A percentile compares a stretch with the other conserved stretches of the same genome.
These are phyloP conservation scores for Sphenostylis stenocarpa DNA, from an alignment of 306 rosid genomes.

Conservation along the genomic window DNA sequence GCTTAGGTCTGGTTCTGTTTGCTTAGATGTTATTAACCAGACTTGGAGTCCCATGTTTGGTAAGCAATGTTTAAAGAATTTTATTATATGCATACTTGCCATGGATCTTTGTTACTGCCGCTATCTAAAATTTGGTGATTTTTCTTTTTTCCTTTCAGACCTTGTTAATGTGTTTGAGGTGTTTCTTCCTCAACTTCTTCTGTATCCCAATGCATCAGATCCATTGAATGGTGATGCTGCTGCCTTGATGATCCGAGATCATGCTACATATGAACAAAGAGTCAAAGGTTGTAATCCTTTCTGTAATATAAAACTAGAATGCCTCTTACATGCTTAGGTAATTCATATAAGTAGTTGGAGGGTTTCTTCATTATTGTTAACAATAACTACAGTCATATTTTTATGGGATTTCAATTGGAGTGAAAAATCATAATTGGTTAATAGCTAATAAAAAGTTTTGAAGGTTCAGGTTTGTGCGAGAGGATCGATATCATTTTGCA, in stretches of 20 bases:
- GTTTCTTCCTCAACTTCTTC: constrained; percentile 93
- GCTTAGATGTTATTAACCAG: constrained; percentile 93
- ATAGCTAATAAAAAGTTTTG: not conserved
- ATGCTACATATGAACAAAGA: constrained; percentile 66
- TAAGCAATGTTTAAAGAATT: constrained; percentile 18
- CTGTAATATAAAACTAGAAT: constrained; percentile 13
- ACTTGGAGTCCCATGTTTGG: constrained; percentile 99
- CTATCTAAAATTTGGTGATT: constrained; percentile 19
- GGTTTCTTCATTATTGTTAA: not conserved
- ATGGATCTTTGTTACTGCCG: constrained; percentile 16
- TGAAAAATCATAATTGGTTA: not conserved
- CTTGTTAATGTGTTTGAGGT: constrained; percentile 83
- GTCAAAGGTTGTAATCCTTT: constrained; percentile 67
- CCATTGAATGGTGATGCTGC: constrained; percentile 93
- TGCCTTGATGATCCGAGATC: constrained; percentile 80
- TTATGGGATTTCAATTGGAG: constrained; percentile 12
- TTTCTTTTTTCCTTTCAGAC: constrained; percentile 50
- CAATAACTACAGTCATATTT: not conserved
- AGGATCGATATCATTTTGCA: not conserved
- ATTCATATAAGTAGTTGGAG: not conserved
- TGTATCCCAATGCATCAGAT: constrained; percentile 88
- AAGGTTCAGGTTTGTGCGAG: constrained; percentile 2
- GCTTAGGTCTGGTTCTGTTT: constrained; percentile 86
- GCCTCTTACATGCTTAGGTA: not conserved
- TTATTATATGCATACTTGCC: not conserved